Conservation (phyloP, 2,329 filamentous ascomycete species). For the Zalaria obscura region DNA sequence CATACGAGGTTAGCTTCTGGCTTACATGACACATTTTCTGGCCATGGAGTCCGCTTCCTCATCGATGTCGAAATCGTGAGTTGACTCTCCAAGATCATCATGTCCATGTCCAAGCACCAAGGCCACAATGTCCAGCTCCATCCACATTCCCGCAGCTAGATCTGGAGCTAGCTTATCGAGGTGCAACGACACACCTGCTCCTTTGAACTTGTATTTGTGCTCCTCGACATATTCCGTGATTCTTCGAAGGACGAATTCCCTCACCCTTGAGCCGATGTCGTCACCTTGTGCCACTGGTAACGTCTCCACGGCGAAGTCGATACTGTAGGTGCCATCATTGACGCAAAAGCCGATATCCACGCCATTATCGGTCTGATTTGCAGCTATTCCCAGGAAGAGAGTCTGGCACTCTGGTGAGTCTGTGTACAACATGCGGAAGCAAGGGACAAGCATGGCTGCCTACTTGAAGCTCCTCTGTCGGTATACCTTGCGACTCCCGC, state of each 20-base stretch:
- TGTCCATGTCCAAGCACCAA: constrained; percentile 49
- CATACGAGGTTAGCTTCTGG: constrained; percentile 4
- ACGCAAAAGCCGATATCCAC: constrained; percentile 52
- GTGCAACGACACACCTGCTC: constrained; percentile 51
- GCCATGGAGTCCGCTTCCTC: constrained; percentile 74
- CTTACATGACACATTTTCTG: constrained; percentile 61
- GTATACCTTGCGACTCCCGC: neutral
- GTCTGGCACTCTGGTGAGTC: constrained; percentile 1
- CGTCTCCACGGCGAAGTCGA: constrained; percentile 56
- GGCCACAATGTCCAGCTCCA: constrained; percentile 62
- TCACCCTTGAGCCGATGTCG: constrained; percentile 2
- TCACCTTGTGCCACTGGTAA: constrained; percentile 19
- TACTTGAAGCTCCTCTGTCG: neutral
- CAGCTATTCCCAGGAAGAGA: constrained; percentile 50
- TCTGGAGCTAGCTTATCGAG: constrained; percentile 47
- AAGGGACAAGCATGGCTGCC: neutral
- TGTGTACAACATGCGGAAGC: no score
- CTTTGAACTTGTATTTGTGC: constrained; percentile 61
- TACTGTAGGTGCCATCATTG: constrained; percentile 60
- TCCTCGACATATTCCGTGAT: constrained; percentile 47
- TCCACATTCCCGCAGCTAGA: constrained; percentile 59
- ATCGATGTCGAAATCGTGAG: constrained; percentile 51
- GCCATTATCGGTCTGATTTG: constrained; percentile 32
- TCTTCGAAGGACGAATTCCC: constrained; percentile 42
- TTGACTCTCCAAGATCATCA: constrained; percentile 66